A percentile compares a stretch with the other conserved stretches of the same genome.
Conservation (phyloP, 169 alveolate species). For the Cryptosporidium sp. region DNA sequence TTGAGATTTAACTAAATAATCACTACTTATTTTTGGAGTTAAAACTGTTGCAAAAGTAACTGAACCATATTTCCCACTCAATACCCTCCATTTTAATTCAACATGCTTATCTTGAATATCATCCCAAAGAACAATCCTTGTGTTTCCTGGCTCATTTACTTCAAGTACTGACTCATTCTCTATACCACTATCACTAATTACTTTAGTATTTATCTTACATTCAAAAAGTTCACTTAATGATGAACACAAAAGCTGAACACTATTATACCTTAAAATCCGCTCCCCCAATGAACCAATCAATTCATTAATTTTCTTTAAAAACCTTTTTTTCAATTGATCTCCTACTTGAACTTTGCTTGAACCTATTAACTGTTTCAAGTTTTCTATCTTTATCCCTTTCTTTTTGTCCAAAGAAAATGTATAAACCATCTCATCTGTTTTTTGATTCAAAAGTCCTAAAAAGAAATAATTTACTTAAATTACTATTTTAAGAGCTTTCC, state of each 20-base stretch:
- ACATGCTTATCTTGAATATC: background rate
- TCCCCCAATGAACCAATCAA: slow-evolving; percentile 5
- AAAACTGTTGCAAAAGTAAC: slow-evolving; percentile 35
- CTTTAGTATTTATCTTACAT: slow-evolving; percentile 5
- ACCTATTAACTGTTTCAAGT: background rate
- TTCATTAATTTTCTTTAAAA: background rate
- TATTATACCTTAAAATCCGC: slow-evolving; percentile 17
- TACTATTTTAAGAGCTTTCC: background rate
- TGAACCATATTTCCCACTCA: slow-evolving; percentile 69
- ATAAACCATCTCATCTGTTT: background rate
- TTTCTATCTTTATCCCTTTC: background rate
- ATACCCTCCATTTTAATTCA: slow-evolving; percentile 30
- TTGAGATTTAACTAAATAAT: slow-evolving; percentile 29
- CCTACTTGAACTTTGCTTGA: background rate
- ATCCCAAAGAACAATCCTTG: background rate
- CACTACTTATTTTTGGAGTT: background rate
- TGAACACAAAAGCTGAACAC: slow-evolving; percentile 38
- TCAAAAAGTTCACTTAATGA: slow-evolving; percentile 17
- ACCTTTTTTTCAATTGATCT: background rate
- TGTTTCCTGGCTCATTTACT: background rate
- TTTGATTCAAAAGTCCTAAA: background rate
- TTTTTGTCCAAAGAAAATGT: background rate
- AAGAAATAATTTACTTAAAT: background rate
- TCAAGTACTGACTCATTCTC: background rate
- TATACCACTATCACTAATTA: too few relatives aligned